Evolutionary conservation across 257 asterid genomes (phyloP), one percentile per base, ranked within the genome.

Genomic region (Solanum sejunctum): DNA sequence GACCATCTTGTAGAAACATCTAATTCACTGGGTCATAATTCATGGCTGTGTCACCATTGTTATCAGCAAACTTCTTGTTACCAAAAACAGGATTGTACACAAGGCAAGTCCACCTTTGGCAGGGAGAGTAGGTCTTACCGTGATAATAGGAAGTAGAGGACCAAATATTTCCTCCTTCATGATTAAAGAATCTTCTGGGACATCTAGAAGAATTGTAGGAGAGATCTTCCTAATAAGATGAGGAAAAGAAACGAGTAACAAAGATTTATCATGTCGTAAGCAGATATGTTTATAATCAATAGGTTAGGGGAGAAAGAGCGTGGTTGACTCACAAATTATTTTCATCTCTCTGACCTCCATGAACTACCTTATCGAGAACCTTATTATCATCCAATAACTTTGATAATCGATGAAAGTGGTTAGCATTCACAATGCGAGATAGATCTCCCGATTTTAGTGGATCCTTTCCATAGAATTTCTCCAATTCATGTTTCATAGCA

Each of bases 151-250:
- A 85, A 95, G 98, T 85, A 95, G 86, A 43, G 99, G 99, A 56
- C 99, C 99, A 77, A 94, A 94, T 85, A 95, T 93, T 92, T 95
- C 99, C 83, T 95, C 99, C 43, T 88, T 88, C 97, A 95, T 91
- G 91, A 95, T 88, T 72, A 93, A 66, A 60, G 97, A 89, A 88
- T 94, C 98, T 81, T 83, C 87, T 3, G 97, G 97, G 56, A 91
- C 93, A 92, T 95, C 97, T 92, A 95, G 82, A 80, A 95, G 64
- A 86, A 94, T 86, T 58, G 98, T 94, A 21, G 99, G 99, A 85
- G 95, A 93, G 67, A 95, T 91, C 92, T 89, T 92, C 78, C 99
- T 95, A 92, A 16, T 94, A 92, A 16, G 86, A 84, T 84, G 52
- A 83, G 16, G 11, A 61, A 73, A 85, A 84, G 55, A 60, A 69